These are phyloP conservation scores for Mycena haematopus DNA, from an alignment of 768 basidiomycete genomes.

Conservation along the genomic window DNA sequence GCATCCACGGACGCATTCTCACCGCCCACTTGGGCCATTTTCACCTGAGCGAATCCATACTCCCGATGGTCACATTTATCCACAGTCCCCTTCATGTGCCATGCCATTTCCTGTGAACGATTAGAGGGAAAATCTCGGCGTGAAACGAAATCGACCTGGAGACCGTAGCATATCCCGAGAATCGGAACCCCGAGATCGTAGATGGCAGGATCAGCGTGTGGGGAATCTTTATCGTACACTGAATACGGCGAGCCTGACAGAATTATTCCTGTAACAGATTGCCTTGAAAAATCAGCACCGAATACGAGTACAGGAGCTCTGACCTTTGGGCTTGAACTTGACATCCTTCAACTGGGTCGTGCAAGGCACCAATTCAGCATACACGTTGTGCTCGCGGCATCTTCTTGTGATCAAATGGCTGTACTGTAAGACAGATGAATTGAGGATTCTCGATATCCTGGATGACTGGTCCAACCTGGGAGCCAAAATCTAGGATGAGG, in stretches of 20 bases:
- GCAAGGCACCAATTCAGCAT: constrained; percentile 97
- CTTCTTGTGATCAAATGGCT: constrained; percentile 96
- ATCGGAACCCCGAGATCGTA: constrained; percentile 90
- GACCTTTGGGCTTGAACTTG: constrained; percentile 94
- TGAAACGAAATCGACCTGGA: constrained; percentile 66
- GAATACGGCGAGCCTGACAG: constrained; percentile 98
- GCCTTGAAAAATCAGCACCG: constrained; percentile 5
- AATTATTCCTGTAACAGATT: constrained; percentile 72
- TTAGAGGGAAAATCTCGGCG: background rate
- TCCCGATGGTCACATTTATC: constrained; percentile 90
- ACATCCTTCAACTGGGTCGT: constrained; percentile 89
- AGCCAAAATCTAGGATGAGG: constrained; percentile 96
- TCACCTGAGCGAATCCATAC: constrained; percentile 89
- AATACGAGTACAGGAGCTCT: constrained; percentile 4
- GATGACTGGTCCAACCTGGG: constrained; percentile 65
- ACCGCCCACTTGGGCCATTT: constrained; percentile 68
- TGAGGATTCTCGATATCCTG: background rate
- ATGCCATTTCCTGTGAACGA: constrained; percentile 83
- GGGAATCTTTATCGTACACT: constrained; percentile 91
- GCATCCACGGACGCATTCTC: constrained; percentile 62
- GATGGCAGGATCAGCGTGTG: constrained; percentile 91
- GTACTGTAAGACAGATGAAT: constrained; percentile 60
- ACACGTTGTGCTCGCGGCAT: constrained; percentile 97
- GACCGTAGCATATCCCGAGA: constrained; percentile 96
- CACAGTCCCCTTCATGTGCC: constrained; percentile 84